Conservation (phyloP, 2,329 filamentous ascomycete species). For the Capronia americana region DNA sequence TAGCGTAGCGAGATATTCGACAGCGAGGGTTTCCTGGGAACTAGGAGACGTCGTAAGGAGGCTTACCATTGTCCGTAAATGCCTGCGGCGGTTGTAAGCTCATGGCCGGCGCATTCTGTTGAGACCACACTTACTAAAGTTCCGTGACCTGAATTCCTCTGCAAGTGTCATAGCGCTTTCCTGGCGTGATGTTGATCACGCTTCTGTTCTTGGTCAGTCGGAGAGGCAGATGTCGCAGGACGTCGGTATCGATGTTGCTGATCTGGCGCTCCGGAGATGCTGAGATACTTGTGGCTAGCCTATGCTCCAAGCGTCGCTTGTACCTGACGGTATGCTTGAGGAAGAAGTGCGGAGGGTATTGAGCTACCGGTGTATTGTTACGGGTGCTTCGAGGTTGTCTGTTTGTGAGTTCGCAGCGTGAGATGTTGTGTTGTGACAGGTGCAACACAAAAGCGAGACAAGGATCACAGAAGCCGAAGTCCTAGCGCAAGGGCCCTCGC, state of each 20-base stretch:
- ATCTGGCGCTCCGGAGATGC: neutral
- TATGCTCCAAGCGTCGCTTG: neutral
- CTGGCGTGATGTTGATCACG: neutral
- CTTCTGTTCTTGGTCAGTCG: neutral
- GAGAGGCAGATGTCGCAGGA: slow-evolving; percentile 21
- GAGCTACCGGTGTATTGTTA: neutral
- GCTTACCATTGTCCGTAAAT: slow-evolving; percentile 73
- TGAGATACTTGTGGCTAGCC: neutral
- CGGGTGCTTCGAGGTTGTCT: neutral
- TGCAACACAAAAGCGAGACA: slow-evolving; percentile 24
- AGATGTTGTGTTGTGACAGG: slow-evolving; percentile 24
- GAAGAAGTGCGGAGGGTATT: neutral
- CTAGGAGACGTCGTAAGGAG: slow-evolving; percentile 4
- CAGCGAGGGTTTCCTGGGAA: neutral
- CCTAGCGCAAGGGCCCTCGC: neutral
- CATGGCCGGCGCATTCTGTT: slow-evolving; percentile 19
- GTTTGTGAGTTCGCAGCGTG: slow-evolving; percentile 20
- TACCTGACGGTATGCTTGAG: neutral
- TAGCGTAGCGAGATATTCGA: neutral
- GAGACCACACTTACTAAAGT: slow-evolving; percentile 64
- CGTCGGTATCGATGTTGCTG: slow-evolving; percentile 9
- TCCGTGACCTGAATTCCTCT: slow-evolving; percentile 68
- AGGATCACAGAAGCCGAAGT: slow-evolving; percentile 8
- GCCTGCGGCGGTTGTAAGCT: slow-evolving; percentile 51
- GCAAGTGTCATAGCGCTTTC: slow-evolving; percentile 59